Evolutionary conservation across 495 filamentous ascomycete species (phyloP), one percentile per base, ranked within the genome.

Genomic region (Saxispiralis lemnorum): DNA sequence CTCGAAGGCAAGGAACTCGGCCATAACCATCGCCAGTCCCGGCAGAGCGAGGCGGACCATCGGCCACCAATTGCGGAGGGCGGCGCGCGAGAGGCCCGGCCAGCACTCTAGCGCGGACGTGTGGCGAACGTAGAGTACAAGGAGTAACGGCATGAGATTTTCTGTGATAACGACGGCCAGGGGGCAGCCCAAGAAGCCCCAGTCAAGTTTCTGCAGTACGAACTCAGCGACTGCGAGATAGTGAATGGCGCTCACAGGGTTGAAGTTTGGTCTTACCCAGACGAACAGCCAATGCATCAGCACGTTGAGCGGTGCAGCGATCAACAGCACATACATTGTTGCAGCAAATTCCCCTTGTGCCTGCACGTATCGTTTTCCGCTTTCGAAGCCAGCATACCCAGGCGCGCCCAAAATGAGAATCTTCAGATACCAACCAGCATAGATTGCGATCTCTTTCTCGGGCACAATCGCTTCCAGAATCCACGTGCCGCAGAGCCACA

Each of bases 21-120:
- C 86, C 57, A 89, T 78, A 1, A 96, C 80, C 83, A 93, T 94
- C 34, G 92, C 60, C 56, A 94, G 72, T 2, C 87, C 87, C 0
- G 79, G 86, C 14, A 93, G 59, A 0, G 86, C 83, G 13, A 95
- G 76, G 40, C 71, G 66, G 53, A 95, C 70, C 86, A 92, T 89
- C 0, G 80, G 81, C 5, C 73, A 70, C 86, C 86, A 94, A 58
- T 92, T 93, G 15, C 65, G 63, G 37, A 89, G 69, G 6, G 81
- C 82, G 18, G 67, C 63, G 39, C 56, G 62, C 1, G 75, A 77
- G 46, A 93, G 75, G 0, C 87, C 87, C 47, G 80, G 78, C 87
- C 87, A 95, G 62, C 87, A 80, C 43, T 71, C 63, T 24, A 55
- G 49, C 17, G 73, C 73, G 36, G 58, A 67, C 19, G 70, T 42